phyloP scores from a whole-genome alignment of 371 early-diverging fungal species.

The Rhizopus stolonifer region DNA sequence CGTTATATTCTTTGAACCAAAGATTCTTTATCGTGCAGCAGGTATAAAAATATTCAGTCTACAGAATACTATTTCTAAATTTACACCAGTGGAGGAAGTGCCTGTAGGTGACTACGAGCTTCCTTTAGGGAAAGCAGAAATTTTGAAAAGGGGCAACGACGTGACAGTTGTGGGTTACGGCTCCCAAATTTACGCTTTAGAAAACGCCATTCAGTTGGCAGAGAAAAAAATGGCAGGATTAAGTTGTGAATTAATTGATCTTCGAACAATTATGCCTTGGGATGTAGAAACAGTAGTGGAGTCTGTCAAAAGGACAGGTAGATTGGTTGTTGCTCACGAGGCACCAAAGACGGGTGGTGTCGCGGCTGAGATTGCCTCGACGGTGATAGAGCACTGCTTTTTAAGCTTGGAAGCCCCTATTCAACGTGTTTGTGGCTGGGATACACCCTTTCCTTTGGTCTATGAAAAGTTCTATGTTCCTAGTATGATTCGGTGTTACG shows the following conservation, averaged over 20 bases:
- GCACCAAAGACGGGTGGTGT: constrained; percentile 94
- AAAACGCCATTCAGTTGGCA: constrained; percentile 86
- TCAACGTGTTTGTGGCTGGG: constrained; percentile 86
- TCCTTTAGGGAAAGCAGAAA: constrained; percentile 93
- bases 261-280: constrained; percentile 92
- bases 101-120: constrained; percentile 92
- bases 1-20: constrained; percentile 95
- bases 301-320: constrained; percentile 95
- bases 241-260: constrained; percentile 93
- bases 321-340: constrained; percentile 93
- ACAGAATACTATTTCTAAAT: background rate
- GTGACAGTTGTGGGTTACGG: constrained; percentile 95
- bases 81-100: constrained; percentile 84
- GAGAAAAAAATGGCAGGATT: constrained; percentile 89
- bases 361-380: constrained; percentile 93
- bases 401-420: constrained; percentile 84
- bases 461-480: constrained; percentile 96
- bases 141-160: constrained; percentile 87
- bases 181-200: constrained; percentile 90
- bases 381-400: constrained; percentile 88
- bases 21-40: constrained; percentile 93
- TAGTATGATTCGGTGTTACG: constrained; percentile 79
- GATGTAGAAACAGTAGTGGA: constrained; percentile 90
- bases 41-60: constrained; percentile 36
- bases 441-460: constrained; percentile 95